Percentiles rank a stretch among this genome's conserved stretches.
Evolutionary conservation across 1,139 yeast species (phyloP).

Genomic region (Protomyces lactucae-debilis): DNA sequence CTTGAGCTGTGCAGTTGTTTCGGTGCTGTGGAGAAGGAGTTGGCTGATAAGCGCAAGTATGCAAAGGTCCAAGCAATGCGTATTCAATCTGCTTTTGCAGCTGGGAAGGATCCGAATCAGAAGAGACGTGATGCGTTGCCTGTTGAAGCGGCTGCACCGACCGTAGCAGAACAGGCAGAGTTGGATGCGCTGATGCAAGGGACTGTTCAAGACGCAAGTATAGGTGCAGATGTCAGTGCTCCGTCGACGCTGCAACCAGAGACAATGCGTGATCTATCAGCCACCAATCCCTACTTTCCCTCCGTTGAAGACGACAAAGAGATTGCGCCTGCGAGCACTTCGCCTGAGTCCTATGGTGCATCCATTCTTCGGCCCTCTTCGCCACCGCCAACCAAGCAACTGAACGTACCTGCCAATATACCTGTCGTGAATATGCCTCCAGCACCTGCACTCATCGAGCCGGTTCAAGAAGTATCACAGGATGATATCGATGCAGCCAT

Average conservation of each 20-base stretch:
- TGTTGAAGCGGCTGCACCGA: constrained; percentile 35
- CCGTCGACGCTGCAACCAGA: background rate
- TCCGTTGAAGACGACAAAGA: constrained; percentile 5
- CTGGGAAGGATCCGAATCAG: constrained; percentile 51
- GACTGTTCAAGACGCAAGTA: background rate
- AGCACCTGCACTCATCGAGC: constrained; percentile 31
- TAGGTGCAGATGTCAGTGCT: background rate
- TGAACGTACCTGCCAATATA: constrained; percentile 30
- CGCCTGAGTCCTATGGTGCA: constrained; percentile 28
- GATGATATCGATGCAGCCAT: constrained; percentile 67
- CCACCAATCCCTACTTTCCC: constrained; percentile 15
- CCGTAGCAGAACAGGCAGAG: constrained; percentile 40
- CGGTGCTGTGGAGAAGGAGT: constrained; percentile 32
- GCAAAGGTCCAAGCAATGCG: constrained; percentile 58
- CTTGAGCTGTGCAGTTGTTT: constrained; percentile 47
- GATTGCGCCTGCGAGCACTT: constrained; percentile 1
- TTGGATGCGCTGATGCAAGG: constrained; percentile 26
- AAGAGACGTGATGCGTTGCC: constrained; percentile 33
- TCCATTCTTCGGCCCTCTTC: constrained; percentile 16
- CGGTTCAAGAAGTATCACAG: constrained; percentile 52
- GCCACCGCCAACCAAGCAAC: background rate
- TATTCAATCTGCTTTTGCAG: constrained; percentile 47
- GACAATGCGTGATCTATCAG: background rate
- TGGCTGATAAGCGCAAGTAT: constrained; percentile 47
- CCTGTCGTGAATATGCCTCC: constrained; percentile 31